Evolutionary conservation across 345 rosid genomes (phyloP), one percentile per base, ranked within the genome.

Genomic region (Anacardium occidentale): DNA sequence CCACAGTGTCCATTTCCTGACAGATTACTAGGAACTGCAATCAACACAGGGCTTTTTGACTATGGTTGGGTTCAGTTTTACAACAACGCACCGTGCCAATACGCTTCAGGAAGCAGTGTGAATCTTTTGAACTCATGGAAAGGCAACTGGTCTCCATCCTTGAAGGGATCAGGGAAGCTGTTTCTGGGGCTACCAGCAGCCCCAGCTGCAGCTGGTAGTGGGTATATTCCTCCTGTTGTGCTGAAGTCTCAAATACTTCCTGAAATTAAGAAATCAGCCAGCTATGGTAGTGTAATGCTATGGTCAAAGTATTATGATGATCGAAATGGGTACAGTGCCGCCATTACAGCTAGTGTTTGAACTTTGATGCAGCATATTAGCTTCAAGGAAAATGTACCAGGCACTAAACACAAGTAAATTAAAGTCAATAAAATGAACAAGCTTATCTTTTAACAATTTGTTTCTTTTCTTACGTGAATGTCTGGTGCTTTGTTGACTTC

Each of bases 1-100:
- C 91, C 94, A 14, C 90, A 89, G 22, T 87, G 94, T 78, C 90
- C 86, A 44, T 89, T 81, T 74, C 91, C 94, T 0, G 91, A 89
- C 26, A 76, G 80, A 1, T 69, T 68, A 3, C 32, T 86, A 60
- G 88, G 88, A 22, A 29, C 47, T 64, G 87, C 89, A 11, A 79
- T 89, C 18, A 73, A 80, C 55, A 85, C 90, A 11, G 85, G 60
- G 15, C 82, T 83, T 7, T 89, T 89, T 51, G 88, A 85, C 67
- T 77, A 80, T 61, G 87, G 85, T 22, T 87, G 91, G 87, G 69
- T 87, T 56, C 88, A 84, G 37, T 89, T 89, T 74, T 89, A 87
- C 83, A 87, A 89, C 77, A 89, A 89, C 50, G 85, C 84, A 21
- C 86, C 79, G 0, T 89, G 94, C 59, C 85, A 82, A 44, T 85